Evolutionary conservation across 2,329 filamentous ascomycete genomes (phyloP).

Genomic region (Cladosporium velox): DNA sequence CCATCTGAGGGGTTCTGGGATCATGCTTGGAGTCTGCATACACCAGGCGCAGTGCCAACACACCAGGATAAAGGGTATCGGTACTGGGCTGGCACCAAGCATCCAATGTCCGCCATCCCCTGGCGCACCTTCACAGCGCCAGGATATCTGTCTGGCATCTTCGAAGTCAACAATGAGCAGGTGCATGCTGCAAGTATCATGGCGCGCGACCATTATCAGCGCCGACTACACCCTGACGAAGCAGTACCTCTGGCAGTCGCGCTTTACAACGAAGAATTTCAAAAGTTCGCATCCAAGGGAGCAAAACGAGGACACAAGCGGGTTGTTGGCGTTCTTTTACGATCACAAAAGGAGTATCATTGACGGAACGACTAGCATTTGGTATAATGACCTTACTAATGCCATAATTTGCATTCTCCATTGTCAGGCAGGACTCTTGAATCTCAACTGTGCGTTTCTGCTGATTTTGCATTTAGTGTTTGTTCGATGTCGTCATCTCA

Average conservation of each 20-base stretch:
- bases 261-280: slow-evolving; percentile 83
- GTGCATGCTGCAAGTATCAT: slow-evolving; percentile 75
- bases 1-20: slow-evolving; percentile 51
- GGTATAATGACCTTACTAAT: slow-evolving; percentile 3
- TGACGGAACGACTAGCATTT: background rate
- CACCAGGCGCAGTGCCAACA: background rate
- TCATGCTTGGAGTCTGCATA: background rate
- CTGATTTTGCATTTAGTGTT: background rate
- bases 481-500: background rate
- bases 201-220: slow-evolving; percentile 84
- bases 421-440: background rate
- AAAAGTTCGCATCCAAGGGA: slow-evolving; percentile 36
- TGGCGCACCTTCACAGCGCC: slow-evolving; percentile 76
- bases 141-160: slow-evolving; percentile 69
- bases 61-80: background rate
- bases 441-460: background rate
- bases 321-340: slow-evolving; percentile 1
- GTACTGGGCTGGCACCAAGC: slow-evolving; percentile 12
- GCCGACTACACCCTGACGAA: slow-evolving; percentile 85
- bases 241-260: slow-evolving; percentile 80
- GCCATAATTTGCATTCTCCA: background rate
- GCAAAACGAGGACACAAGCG: background rate
- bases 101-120: slow-evolving; percentile 50
- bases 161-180: slow-evolving; percentile 76
- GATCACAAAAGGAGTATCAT: background rate